phyloP scores from a whole-genome alignment of 2,329 filamentous ascomycete species.

The Curvularia sp. region DNA sequence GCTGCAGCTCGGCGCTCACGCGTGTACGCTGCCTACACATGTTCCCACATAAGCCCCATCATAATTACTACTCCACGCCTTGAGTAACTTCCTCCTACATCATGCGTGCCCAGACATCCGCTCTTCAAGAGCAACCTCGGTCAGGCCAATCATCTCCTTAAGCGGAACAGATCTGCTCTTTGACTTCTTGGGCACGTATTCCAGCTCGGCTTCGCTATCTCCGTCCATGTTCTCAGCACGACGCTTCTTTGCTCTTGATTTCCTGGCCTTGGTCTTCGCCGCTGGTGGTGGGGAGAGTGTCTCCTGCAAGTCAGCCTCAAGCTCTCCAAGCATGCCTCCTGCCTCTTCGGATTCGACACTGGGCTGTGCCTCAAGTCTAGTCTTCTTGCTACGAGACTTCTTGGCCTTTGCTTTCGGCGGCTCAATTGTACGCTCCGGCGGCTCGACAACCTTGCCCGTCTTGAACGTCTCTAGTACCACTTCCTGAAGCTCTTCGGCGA shows the following conservation, averaged over 20 bases:
- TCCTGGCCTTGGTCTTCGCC: conserved; percentile 4
- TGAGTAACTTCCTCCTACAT: neutral
- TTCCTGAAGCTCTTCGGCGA: conserved; percentile 69
- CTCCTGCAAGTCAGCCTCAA: neutral
- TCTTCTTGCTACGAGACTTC: conserved; percentile 25
- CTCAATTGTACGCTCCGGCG: conserved; percentile 19
- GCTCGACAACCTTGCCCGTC: conserved; percentile 76
- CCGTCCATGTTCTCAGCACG: conserved; percentile 5
- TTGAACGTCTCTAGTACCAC: conserved; percentile 74
- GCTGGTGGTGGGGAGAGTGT: neutral
- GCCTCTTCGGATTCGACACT: conserved; percentile 6
- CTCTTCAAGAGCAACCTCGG: neutral
- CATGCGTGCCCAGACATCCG: neutral
- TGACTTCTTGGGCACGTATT: conserved; percentile 26
- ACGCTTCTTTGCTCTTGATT: conserved; percentile 21
- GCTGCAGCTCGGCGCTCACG: neutral
- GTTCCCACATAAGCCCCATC: neutral
- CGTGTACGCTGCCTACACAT: neutral
- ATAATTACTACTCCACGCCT: neutral
- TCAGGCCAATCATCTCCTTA: neutral
- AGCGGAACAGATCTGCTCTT: conserved; percentile 17
- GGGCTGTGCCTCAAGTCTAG: conserved; percentile 19
- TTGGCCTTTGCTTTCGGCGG: conserved; percentile 38
- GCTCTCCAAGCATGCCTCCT: neutral
- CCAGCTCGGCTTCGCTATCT: conserved; percentile 12